These are phyloP conservation scores for Camelina laxa DNA, from an alignment of 345 rosid genomes.

Conservation along the genomic window DNA sequence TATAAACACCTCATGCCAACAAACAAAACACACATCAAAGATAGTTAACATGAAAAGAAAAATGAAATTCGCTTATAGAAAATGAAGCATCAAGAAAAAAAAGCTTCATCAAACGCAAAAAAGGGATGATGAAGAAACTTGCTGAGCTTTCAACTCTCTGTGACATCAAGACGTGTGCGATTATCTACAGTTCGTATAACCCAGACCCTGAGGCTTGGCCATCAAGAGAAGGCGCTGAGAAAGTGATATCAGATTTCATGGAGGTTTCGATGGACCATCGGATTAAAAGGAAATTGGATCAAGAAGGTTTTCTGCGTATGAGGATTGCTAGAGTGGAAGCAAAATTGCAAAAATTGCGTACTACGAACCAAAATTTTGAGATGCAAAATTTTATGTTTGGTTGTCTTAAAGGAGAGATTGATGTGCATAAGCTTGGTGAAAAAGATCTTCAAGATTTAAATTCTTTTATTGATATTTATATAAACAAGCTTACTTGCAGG, in stretches of 20 bases:
- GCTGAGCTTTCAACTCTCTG: slow-evolving; percentile 5
- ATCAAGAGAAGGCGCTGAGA: neutral
- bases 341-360: neutral
- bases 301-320: neutral
- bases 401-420: neutral
- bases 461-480: neutral
- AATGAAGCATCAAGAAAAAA: neutral
- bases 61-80: neutral
- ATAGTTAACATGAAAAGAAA: neutral
- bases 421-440: neutral
- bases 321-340: neutral
- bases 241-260: neutral
- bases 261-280: neutral
- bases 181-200: neutral
- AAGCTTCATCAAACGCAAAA: slow-evolving; percentile 18
- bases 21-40: neutral
- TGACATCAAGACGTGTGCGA: slow-evolving; percentile 17
- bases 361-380: neutral
- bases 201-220: neutral
- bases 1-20: neutral
- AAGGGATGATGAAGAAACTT: neutral
- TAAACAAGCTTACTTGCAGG: neutral
- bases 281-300: neutral
- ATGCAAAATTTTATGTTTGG: neutral
- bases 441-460: neutral